These are phyloP conservation scores for Chlamydomonas sp. DNA, from an alignment of 139 green algal genomes.

Conservation along the genomic window DNA sequence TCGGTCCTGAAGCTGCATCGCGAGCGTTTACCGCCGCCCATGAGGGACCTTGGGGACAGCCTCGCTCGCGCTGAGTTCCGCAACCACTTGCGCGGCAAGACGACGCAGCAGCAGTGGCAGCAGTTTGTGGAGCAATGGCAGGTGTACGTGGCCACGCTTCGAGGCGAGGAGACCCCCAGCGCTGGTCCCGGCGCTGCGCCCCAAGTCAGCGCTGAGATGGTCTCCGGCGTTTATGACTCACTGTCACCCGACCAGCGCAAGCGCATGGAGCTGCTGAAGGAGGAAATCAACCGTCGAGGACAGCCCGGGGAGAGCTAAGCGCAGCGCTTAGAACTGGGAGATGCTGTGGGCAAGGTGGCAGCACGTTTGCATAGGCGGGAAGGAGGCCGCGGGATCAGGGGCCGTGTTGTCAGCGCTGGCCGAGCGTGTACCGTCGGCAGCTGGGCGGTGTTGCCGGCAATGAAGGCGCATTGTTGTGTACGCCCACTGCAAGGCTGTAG, in stretches of 20 bases:
- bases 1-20: constrained; percentile 76
- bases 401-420: too few relatives aligned
- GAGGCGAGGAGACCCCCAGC: constrained; percentile 43
- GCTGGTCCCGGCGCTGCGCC: not conserved
- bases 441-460: too few relatives aligned
- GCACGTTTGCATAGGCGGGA: too few relatives aligned
- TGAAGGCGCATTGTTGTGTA: too few relatives aligned
- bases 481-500: too few relatives aligned
- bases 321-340: not conserved
- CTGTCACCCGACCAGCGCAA: constrained; percentile 66
- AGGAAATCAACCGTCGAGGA: constrained; percentile 30
- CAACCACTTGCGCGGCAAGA: constrained; percentile 64
- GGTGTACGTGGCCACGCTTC: constrained; percentile 68
- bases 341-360: not conserved
- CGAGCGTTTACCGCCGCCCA: constrained; percentile 65
- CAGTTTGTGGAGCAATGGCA: constrained; percentile 78
- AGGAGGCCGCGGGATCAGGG: too few relatives aligned
- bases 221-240: constrained; percentile 35
- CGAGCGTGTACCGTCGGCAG: too few relatives aligned
- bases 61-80: constrained; percentile 78
- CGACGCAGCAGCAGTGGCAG: constrained; percentile 71
- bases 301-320: not conserved
- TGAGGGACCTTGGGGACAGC: constrained; percentile 76
- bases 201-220: constrained; percentile 43
- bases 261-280: constrained; percentile 60